A percentile compares a stretch with the other conserved stretches of the same genome.
These are phyloP conservation scores for Starmerella etchellsii DNA, from an alignment of 805 yeast genomes.

Conservation along the genomic window DNA sequence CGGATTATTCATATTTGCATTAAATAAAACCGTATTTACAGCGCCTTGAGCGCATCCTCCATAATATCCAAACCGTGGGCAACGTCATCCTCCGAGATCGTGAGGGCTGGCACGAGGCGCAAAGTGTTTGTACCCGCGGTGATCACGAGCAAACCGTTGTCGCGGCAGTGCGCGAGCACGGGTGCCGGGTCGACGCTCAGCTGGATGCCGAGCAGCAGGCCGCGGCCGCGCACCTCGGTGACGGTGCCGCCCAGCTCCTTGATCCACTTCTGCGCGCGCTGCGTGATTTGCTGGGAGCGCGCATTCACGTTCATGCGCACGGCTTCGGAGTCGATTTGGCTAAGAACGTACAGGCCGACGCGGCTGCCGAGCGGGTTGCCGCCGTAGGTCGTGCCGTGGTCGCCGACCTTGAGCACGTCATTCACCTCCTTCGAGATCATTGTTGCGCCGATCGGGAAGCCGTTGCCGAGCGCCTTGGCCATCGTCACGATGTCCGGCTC, in stretches of 20 bases:
- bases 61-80: constrained; percentile 61
- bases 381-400: constrained; percentile 96
- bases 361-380: constrained; percentile 90
- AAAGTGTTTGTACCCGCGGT: constrained; percentile 88
- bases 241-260: constrained; percentile 41
- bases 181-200: constrained; percentile 48
- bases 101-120: constrained; percentile 85
- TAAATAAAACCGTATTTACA: too few species aligned
- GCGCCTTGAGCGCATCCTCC: too few species aligned
- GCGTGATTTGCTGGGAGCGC: constrained; percentile 45
- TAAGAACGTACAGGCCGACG: constrained; percentile 65
- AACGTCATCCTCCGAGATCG: constrained; percentile 57
- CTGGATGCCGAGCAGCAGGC: constrained; percentile 75
- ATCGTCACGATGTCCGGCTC: constrained; percentile 90
- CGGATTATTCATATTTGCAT: too few species aligned
- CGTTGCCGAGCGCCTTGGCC: constrained; percentile 96
- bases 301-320: constrained; percentile 49
- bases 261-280: constrained; percentile 30
- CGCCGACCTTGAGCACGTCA: constrained; percentile 65
- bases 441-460: constrained; percentile 92
- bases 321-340: constrained; percentile 44
- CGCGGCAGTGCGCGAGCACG: constrained; percentile 58
- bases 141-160: constrained; percentile 68
- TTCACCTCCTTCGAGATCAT: constrained; percentile 74
- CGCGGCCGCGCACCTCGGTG: constrained; percentile 70